These are phyloP conservation scores for Kuraishia floccosa DNA, from an alignment of 805 yeast genomes.

Conservation along the genomic window DNA sequence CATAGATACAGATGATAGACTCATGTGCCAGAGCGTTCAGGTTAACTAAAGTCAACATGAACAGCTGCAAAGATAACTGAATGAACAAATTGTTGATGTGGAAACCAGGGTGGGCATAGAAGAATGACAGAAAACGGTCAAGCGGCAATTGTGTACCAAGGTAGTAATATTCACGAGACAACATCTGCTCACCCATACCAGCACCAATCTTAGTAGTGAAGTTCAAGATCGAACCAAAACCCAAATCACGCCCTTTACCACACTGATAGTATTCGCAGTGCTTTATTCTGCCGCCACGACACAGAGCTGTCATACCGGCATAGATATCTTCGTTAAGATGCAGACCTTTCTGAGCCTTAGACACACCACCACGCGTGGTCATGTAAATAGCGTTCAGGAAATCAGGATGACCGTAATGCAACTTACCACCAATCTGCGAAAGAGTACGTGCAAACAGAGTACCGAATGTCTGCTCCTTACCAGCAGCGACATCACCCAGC, in stretches of 20 bases:
- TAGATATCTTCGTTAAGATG: conserved; percentile 83
- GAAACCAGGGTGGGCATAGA: conserved; percentile 83
- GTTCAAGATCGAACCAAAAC: conserved; percentile 77
- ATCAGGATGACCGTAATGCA: conserved; percentile 88
- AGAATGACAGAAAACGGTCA: conserved; percentile 73
- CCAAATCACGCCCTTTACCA: conserved; percentile 86
- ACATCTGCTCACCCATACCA: conserved; percentile 88
- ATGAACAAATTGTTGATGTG: conserved; percentile 74
- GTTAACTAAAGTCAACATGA: conserved; percentile 60
- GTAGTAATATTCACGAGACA: conserved; percentile 75
- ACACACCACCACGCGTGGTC: conserved; percentile 84
- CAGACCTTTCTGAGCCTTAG: conserved; percentile 78
- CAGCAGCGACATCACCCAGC: conserved; percentile 84
- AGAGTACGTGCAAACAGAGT: conserved; percentile 75
- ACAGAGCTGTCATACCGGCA: conserved; percentile 77
- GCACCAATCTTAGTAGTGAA: conserved; percentile 86
- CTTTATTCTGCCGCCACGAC: conserved; percentile 81
- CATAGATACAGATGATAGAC: conserved; percentile 55
- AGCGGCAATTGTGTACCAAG: conserved; percentile 72
- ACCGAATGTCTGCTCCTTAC: conserved; percentile 85
- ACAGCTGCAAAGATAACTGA: conserved; percentile 63
- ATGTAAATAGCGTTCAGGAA: conserved; percentile 63
- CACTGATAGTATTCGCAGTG: conserved; percentile 84
- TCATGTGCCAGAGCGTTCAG: conserved; percentile 67
- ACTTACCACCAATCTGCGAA: conserved; percentile 76